Conservation (phyloP, 495 filamentous ascomycete species). For the Trichoderma reesei region DNA sequence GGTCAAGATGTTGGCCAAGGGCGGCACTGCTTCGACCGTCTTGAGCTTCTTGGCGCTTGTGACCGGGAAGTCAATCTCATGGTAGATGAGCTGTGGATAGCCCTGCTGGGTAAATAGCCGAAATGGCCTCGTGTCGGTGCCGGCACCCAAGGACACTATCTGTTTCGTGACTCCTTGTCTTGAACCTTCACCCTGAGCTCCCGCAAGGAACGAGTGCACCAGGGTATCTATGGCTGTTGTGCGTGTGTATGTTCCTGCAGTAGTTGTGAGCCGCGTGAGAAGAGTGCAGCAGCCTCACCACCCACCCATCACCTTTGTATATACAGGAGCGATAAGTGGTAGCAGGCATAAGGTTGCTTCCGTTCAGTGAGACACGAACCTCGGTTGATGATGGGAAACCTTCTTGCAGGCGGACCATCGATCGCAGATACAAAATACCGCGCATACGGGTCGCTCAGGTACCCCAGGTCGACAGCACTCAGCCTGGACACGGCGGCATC, state of each 20-base stretch:
- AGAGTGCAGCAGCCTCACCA: too few relatives aligned
- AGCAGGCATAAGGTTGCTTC: not conserved
- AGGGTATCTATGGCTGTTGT: slow-evolving; percentile 79
- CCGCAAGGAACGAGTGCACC: slow-evolving; percentile 57
- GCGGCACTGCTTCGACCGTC: slow-evolving; percentile 22
- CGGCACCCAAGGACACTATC: slow-evolving; percentile 88
- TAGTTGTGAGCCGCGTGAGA: slow-evolving; percentile 12
- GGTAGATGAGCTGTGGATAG: slow-evolving; percentile 53
- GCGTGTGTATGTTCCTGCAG: slow-evolving; percentile 80
- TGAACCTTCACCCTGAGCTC: slow-evolving; percentile 15
- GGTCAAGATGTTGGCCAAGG: slow-evolving; percentile 23
- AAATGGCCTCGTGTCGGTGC: slow-evolving; percentile 83
- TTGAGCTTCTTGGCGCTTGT: slow-evolving; percentile 56
- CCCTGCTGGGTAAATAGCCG: slow-evolving; percentile 43
- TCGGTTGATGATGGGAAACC: slow-evolving; percentile 87
- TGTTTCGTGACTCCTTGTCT: slow-evolving; percentile 43
- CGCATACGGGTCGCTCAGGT: slow-evolving; percentile 76
- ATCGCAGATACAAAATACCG: slow-evolving; percentile 44
- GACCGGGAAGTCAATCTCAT: slow-evolving; percentile 83
- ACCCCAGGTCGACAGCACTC: slow-evolving; percentile 81
- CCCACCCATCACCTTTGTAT: too few relatives aligned
- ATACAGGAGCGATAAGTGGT: not conserved
- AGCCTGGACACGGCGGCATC: slow-evolving; percentile 83
- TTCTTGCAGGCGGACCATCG: slow-evolving; percentile 32
- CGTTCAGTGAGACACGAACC: slow-evolving; percentile 38